Conservation (phyloP, 805 yeast genomes). For the Lachancea quebecensis region DNA sequence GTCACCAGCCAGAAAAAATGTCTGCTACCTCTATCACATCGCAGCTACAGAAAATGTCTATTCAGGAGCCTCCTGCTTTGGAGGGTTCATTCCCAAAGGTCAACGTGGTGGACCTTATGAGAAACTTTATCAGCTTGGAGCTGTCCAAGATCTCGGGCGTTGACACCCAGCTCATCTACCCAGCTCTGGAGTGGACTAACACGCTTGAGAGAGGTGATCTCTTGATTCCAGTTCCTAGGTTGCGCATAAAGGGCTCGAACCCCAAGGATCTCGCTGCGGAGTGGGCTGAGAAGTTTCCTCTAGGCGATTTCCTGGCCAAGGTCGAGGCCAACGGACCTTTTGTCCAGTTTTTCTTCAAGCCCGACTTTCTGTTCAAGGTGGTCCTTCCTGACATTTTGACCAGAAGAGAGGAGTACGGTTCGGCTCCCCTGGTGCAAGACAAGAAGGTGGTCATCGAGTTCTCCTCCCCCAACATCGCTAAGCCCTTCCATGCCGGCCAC, state of each 20-base stretch:
- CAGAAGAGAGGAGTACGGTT: constrained; percentile 59
- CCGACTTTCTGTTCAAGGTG: constrained; percentile 55
- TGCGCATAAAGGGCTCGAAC: constrained; percentile 75
- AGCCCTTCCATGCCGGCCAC: constrained; percentile 99
- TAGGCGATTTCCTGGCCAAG: constrained; percentile 57
- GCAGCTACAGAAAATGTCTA: constrained; percentile 31
- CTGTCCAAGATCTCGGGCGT: constrained; percentile 69
- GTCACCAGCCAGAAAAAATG: background rate
- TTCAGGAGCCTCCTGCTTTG: constrained; percentile 37
- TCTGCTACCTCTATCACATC: constrained; percentile 17
- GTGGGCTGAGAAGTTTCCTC: constrained; percentile 73
- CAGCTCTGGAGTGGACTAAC: constrained; percentile 82
- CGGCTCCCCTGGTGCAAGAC: constrained; percentile 62
- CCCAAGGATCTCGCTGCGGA: constrained; percentile 68
- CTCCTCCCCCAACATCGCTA: constrained; percentile 97
- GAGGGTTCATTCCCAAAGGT: constrained; percentile 66
- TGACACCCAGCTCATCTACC: constrained; percentile 59
- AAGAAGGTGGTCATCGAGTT: constrained; percentile 79
- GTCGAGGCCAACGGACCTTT: constrained; percentile 86
- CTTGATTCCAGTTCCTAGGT: constrained; percentile 85
- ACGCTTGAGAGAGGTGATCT: constrained; percentile 89
- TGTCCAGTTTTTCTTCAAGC: constrained; percentile 78
- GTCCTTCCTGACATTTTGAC: constrained; percentile 65
- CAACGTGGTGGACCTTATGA: constrained; percentile 80
- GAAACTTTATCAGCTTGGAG: constrained; percentile 82